Conservation (phyloP, 768 basidiomycete genomes). For the Dioszegia hungarica region DNA sequence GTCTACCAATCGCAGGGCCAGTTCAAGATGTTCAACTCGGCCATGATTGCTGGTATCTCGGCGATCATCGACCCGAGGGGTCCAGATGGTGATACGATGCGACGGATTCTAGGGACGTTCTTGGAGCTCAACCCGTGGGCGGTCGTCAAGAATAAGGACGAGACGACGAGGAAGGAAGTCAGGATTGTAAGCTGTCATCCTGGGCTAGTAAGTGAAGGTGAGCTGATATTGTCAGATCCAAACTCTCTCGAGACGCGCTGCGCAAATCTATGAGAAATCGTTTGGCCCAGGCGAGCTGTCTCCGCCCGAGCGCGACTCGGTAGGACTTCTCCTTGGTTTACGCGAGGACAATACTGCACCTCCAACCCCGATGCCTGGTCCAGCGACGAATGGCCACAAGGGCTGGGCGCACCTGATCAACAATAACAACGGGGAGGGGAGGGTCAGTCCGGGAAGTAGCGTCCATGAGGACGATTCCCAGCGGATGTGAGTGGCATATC, state of each 20-base stretch:
- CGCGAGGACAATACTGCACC: slow-evolving; percentile 20
- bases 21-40: slow-evolving; percentile 46
- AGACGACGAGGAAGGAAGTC: slow-evolving; percentile 45
- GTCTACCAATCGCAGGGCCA: slow-evolving; percentile 32
- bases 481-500: slow-evolving; percentile 28
- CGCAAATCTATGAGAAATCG: slow-evolving; percentile 38
- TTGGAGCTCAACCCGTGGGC: slow-evolving; percentile 44
- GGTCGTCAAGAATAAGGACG: slow-evolving; percentile 34
- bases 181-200: slow-evolving; percentile 38
- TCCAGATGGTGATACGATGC: slow-evolving; percentile 46
- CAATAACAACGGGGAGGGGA: background rate
- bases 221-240: slow-evolving; percentile 32
- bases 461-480: slow-evolving; percentile 47
- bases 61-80: slow-evolving; percentile 47
- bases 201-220: background rate
- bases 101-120: slow-evolving; percentile 42
- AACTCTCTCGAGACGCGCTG: slow-evolving; percentile 43
- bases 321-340: slow-evolving; percentile 36
- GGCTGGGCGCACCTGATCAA: slow-evolving; percentile 3
- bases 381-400: background rate
- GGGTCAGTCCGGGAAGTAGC: slow-evolving; percentile 6
- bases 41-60: slow-evolving; percentile 48
- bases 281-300: slow-evolving; percentile 28
- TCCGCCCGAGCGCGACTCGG: slow-evolving; percentile 37
- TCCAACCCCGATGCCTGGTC: background rate